Percentiles rank a stretch among this genome's conserved stretches.
Evolutionary conservation across 2,329 filamentous ascomycete genomes (phyloP).

Genomic region (Aspergillus sp.): DNA sequence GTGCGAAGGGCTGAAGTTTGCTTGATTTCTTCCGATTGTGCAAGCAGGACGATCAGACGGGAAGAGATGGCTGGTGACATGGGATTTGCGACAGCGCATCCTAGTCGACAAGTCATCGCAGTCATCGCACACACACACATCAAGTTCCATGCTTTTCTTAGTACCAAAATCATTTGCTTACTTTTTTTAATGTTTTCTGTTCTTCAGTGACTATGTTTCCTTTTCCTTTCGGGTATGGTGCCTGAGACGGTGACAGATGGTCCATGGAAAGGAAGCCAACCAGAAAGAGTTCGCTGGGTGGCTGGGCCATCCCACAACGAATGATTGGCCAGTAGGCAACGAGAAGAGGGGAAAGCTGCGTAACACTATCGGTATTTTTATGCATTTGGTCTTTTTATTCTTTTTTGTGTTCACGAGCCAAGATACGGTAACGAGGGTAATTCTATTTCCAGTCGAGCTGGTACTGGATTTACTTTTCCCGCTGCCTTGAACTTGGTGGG

Average conservation of each 20-base stretch:
- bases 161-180: background rate
- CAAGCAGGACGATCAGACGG: slow-evolving; percentile 5
- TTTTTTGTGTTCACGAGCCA: background rate
- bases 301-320: slow-evolving; percentile 8
- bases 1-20: background rate
- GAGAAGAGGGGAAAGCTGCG: slow-evolving; percentile 10
- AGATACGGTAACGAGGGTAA: slow-evolving; percentile 2
- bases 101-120: background rate
- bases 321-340: slow-evolving; percentile 1
- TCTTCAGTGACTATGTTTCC: background rate
- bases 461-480: background rate
- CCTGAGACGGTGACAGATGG: slow-evolving; percentile 8
- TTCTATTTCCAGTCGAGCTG: slow-evolving; percentile 2
- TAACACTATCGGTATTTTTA: slow-evolving; percentile 6
- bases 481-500: background rate
- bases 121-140: background rate
- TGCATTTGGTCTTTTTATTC: slow-evolving; percentile 7
- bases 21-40: slow-evolving; percentile 1
- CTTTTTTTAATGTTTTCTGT: background rate
- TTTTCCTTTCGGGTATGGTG: slow-evolving; percentile 1
- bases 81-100: background rate
- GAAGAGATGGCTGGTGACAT: background rate
- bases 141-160: background rate
- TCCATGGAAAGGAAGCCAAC: slow-evolving; percentile 11
- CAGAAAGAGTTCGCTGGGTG: slow-evolving; percentile 10